A percentile compares a stretch with the other conserved stretches of the same genome.
These are phyloP conservation scores for Candida sonorensis DNA, from an alignment of 805 yeast genomes.

Conservation along the genomic window DNA sequence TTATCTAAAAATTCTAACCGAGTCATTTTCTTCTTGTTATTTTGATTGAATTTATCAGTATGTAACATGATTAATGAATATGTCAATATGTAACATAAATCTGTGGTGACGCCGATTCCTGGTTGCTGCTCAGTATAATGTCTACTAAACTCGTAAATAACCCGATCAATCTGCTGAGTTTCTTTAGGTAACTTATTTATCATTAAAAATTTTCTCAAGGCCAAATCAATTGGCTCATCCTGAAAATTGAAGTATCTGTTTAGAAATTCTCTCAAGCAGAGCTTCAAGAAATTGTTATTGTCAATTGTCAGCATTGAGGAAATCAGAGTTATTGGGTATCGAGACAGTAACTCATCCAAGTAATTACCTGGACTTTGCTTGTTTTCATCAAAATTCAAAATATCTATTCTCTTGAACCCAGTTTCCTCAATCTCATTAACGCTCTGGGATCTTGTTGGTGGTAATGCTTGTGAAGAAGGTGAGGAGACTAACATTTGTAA, in stretches of 20 bases:
- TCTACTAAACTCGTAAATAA: conserved; percentile 49
- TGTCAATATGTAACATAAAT: conserved; percentile 54
- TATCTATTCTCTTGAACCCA: conserved; percentile 4
- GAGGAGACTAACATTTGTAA: conserved; percentile 3
- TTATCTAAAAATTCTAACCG: conserved; percentile 52
- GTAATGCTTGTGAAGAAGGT: conserved; percentile 3
- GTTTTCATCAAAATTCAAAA: conserved; percentile 5
- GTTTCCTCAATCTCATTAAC: conserved; percentile 1
- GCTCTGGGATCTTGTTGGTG: conserved; percentile 7
- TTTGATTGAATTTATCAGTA: conserved; percentile 65
- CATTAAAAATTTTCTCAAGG: conserved; percentile 54
- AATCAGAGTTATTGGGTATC: conserved; percentile 19
- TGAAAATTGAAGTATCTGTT: conserved; percentile 39
- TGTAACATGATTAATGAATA: conserved; percentile 67
- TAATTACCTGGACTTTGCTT: conserved; percentile 28
- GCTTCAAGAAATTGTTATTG: conserved; percentile 23
- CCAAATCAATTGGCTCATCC: conserved; percentile 56
- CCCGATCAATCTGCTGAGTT: conserved; percentile 69
- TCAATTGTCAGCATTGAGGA: conserved; percentile 25
- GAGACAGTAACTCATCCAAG: conserved; percentile 24
- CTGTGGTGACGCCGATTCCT: conserved; percentile 30
- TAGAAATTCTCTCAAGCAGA: conserved; percentile 18
- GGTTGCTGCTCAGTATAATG: conserved; percentile 42
- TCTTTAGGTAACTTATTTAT: conserved; percentile 60
- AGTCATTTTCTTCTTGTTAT: conserved; percentile 62